phyloP scores from a whole-genome alignment of 2,329 filamentous ascomycete species.

The Apiospora rasikravindrae region DNA sequence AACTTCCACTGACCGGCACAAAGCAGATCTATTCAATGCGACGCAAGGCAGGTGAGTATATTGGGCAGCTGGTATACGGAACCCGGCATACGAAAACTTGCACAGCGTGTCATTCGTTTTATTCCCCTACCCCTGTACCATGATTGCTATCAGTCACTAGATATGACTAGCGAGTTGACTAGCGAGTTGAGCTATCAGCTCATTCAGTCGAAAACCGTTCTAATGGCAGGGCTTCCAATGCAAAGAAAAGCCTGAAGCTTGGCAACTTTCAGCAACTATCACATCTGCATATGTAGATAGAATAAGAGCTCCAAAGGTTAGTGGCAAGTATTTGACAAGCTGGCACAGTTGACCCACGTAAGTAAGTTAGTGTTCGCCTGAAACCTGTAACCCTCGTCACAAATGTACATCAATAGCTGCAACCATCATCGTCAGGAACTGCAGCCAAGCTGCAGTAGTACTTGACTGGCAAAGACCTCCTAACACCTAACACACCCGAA shows the following conservation, averaged over 20 bases:
- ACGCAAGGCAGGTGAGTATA: not conserved
- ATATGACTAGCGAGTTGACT: not conserved
- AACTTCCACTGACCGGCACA: not conserved
- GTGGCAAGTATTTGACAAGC: not conserved
- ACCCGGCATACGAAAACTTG: not conserved
- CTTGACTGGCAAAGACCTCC: not conserved
- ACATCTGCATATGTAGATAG: not conserved
- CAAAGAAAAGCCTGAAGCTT: not conserved
- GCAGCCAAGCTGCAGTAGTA: slow-evolving; percentile 15
- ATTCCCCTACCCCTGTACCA: not conserved
- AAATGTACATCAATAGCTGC: not conserved
- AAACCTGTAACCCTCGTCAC: slow-evolving; percentile 11
- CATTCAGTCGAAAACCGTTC: not conserved
- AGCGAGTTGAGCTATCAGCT: not conserved
- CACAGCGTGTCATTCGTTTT: not conserved
- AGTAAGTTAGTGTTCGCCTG: slow-evolving; percentile 4
- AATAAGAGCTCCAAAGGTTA: not conserved
- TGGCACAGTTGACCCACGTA: not conserved
- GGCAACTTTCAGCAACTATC: not conserved
- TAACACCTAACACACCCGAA: not conserved
- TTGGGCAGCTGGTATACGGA: not conserved
- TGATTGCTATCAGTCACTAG: not conserved
- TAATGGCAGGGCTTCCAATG: not conserved
- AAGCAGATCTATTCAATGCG: slow-evolving; percentile 2
- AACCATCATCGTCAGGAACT: not conserved